Base-by-base conservation (phyloP, 2,329 filamentous ascomycete species). In the Metarhizium humberi region DNA sequence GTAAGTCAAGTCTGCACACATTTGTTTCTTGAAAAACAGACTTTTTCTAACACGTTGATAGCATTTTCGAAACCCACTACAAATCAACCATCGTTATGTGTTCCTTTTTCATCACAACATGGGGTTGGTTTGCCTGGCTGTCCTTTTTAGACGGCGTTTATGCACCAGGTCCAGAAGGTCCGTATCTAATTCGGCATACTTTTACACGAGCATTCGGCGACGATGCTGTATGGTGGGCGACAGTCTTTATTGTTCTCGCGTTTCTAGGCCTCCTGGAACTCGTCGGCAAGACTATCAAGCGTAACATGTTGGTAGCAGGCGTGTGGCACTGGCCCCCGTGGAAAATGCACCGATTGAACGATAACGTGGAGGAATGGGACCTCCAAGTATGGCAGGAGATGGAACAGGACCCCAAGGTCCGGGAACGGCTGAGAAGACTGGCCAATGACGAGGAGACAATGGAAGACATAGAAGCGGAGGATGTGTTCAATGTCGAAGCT, bases 1-100 rank as follows among this genome's bases (percentile, higher is more conserved):
- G 78, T 85, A 72, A 73, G 81, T 78, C 5, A 46, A 7, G 30
- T 14, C 36, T 3, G 20, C 25, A 16, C 32, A 32, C 38, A 29
- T 4, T 5, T 6, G 4, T 30, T 29, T 8, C n/a, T 29, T 29
- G 1, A 10, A 29, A 30, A 48, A 8, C 42, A 45, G 42, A 6
- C 14, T n/a, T 6, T 8, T 48, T 13, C 69, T 69, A 62, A 68
- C 55, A 4, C 3, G 29, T 10, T 25, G 11, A 18, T 61, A 71
- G 82, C 60, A 80, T 88, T 58, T 76, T 95, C 53, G 89, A 94
- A 71, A 87, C 87, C 10, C 86, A 92, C 70, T 85, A 86, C 74
- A 90, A 90, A 64, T 83, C 85, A 1, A 63, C 79, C 55, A 77
- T 90, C 32, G 82, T 88, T 36, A 76, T 79, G 60, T 69, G 74